Base-by-base conservation (phyloP, 73 alveolate species). In the Paramecium sexaurelia region DNA sequence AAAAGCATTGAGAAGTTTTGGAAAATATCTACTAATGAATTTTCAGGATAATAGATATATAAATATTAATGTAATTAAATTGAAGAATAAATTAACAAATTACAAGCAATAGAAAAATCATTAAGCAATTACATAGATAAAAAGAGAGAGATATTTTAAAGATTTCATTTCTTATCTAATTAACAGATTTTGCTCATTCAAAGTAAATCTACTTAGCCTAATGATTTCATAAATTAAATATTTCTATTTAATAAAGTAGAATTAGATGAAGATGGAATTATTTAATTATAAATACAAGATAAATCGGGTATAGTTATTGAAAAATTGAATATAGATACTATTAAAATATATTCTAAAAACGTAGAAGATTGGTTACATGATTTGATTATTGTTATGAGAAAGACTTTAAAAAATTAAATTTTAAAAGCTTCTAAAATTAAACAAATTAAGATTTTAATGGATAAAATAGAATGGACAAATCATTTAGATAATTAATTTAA, bases 351-450 rank as follows among this genome's bases (percentile, higher is more conserved):
- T 61, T 29, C 83, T 0, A 61, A 61, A 29, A 29, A 32, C 26
- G 83, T 61, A 29, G 83, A 61, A 61, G 83, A 61, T 61, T 61
- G 83, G 83, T n/a, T 61, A 61, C 83, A 61, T 61, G 83, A 61
- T 10, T 3, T 61, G 26, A 61, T 61, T 29, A 0, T 15, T 3
- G 47, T 32, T 4, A 61, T 61, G 83, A 26, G 45, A 61, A 61
- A 61, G 11, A 32, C 83, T 0, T 32, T 61, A 6, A 61, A 61
- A 61, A 26, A 61, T 29, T 32, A 61, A 8, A 61, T 24, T 22
- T 22, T 61, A 13, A 61, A 61, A 61, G 7, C 39, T 22, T 8
- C 39, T 1, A 2, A 61, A 29, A 29, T 17, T 8, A 61, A 61
- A 24, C 8, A 61, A 11, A 61, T 61, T 24, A 61, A 61, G n/a